Base-by-base conservation (phyloP, 78 protist species). In the Dictyostelium brefeldianum region DNA sequence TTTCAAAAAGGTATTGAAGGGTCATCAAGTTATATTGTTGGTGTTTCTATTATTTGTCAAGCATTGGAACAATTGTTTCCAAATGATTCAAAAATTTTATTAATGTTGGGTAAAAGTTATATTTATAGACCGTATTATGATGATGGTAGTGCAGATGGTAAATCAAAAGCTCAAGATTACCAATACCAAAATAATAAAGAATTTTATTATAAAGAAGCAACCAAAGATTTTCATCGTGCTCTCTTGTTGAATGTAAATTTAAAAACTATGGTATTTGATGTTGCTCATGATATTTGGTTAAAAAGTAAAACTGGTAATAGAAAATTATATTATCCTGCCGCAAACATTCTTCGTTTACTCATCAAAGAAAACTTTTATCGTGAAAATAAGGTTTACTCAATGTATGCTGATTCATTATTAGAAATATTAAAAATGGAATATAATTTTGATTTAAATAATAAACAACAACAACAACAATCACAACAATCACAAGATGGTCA, bases 221-320 rank as follows among this genome's bases (percentile, higher is more conserved):
- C 65, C 3, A 54, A 56, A 3, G 79, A 87, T 31, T 77, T 77
- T 59, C 83, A 87, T 29, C 74, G 79, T 2, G 83, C 84, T n/a
- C 51, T 87, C 1, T 47, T 74, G 0, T 15, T 85, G 25, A n/a
- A 75, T 17, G 1, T 20, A 6, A 17, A 22, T 15, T 17, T 65
- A 20, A 50, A 25, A 6, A 18, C 17, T 57, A 75, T 50, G 0
- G 73, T 87, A 31, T 50, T 77, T 50, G 84, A 87, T 14, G 56
- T 87, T 59, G 93, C 78, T 14, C 31, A 62, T 59, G 93, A 87
- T 57, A 74, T 87, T 59, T 87, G 93, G 93, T 11, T 87, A 46
- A 36, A 46, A 12, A 59, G 83, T 22, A 87, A 87, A 77, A 54
- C 69, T 27, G 93, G 93, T 64, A 87, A 48, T 65, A 27, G 84